Evolutionary conservation across 768 basidiomycete species (phyloP).

Genomic region (Rhizopogon salebrosus): DNA sequence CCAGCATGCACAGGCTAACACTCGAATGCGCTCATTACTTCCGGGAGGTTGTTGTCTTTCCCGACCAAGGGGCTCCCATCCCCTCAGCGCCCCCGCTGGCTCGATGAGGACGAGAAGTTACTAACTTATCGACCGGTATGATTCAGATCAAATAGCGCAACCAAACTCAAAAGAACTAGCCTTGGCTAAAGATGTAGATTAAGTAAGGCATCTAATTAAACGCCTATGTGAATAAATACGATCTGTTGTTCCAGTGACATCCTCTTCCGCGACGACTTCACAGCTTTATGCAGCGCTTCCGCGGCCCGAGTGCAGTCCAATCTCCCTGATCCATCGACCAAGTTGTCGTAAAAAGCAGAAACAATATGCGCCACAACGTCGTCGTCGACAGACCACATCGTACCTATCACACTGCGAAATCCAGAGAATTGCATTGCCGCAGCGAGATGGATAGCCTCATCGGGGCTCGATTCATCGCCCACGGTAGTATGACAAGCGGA

Average conservation of each 20-base stretch:
- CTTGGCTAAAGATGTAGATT: too few species aligned
- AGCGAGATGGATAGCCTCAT: conserved; percentile 18
- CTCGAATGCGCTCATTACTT: too few species aligned
- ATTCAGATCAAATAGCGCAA: too few species aligned
- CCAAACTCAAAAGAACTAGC: too few species aligned
- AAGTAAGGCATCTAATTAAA: too few species aligned
- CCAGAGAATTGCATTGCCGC: conserved; percentile 17
- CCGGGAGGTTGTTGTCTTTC: too few species aligned
- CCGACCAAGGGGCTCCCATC: too few species aligned
- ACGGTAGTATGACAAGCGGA: conserved; percentile 20
- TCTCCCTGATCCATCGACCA: background rate
- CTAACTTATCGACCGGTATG: too few species aligned
- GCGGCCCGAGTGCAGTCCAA: conserved; percentile 4
- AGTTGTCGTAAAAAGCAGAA: background rate
- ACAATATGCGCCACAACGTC: background rate
- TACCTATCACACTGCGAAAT: conserved; percentile 16
- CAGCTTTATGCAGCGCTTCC: background rate
- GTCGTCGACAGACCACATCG: conserved; percentile 14
- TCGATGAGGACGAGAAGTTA: too few species aligned
- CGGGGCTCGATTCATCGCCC: conserved; percentile 10
- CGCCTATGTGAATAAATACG: conserved; percentile 4
- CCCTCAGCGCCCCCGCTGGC: too few species aligned
- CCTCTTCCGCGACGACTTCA: background rate
- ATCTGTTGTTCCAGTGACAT: conserved; percentile 1
- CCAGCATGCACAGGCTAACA: too few species aligned